These are phyloP conservation scores for Epichloe gansuensis DNA, from an alignment of 2,329 filamentous ascomycete species.

Conservation along the genomic window DNA sequence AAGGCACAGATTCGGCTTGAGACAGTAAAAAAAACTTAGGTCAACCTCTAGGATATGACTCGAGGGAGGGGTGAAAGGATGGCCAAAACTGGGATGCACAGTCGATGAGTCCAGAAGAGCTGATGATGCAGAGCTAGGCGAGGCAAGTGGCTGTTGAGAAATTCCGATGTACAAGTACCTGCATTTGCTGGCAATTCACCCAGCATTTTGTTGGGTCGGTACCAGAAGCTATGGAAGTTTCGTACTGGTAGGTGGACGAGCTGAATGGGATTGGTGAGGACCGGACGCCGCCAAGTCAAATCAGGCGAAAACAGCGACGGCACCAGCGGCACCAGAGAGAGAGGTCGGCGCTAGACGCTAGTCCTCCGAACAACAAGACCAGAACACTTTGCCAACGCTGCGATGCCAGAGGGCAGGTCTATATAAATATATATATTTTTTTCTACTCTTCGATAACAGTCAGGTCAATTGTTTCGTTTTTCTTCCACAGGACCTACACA, in stretches of 20 bases:
- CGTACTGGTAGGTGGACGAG: not conserved
- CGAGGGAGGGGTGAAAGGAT: not conserved
- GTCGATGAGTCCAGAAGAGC: not conserved
- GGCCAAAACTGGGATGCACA: not conserved
- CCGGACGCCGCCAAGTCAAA: not conserved
- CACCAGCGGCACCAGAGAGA: too few species aligned
- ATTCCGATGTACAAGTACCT: not conserved
- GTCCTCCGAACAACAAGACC: too few species aligned
- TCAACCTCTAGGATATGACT: not conserved
- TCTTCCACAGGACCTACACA: too few species aligned
- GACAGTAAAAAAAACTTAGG: not conserved
- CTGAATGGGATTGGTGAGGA: not conserved
- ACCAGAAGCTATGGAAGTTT: not conserved
- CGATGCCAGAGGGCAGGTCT: too few species aligned
- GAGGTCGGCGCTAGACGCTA: too few species aligned
- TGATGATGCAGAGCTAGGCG: conserved; percentile 1
- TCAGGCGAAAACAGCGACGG: not conserved
- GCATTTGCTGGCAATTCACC: too few species aligned
- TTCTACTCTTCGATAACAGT: too few species aligned
- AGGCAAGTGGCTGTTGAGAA: not conserved
- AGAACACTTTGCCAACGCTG: too few species aligned
- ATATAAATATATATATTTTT: too few species aligned
- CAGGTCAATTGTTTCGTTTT: too few species aligned
- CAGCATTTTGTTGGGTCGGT: not conserved
- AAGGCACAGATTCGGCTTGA: not conserved